Evolutionary conservation across 106 monocot genomes (phyloP), one percentile per base, ranked within the genome.

Genomic region (Allium sativum): DNA sequence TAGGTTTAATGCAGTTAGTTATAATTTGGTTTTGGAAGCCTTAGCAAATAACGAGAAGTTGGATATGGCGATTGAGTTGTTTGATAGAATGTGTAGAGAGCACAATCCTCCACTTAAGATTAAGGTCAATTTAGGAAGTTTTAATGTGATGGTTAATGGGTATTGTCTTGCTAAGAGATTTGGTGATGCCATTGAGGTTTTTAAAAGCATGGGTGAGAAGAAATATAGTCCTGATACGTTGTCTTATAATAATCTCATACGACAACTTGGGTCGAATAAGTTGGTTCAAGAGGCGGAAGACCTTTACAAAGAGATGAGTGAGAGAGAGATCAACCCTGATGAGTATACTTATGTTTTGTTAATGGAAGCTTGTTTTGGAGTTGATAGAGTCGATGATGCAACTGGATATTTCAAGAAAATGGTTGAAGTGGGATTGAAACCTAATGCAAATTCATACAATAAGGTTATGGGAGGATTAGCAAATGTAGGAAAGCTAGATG

Each of bases 71-170:
- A 50, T 82, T 22, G 58, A 42, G 21, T 59, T 91, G 79, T 96
- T 91, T 52, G 74, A 82, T 15, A 72, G 84, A 61, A 96, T 96
- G 87, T 57, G 69, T 62, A 41, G 48, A 6, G 86, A 91, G 73
- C 90, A 96, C 51, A 61, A 82, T 40, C 82, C 90, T 0, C 96
- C 96, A 7, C 73, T 56, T 21, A 87, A 62, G 82, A 70, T 88
- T 13, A 59, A 68, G 0, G 87, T 91, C 58, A 88, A 96, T 58
- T 57, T 96, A n/a, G 91, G 96, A 47, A 87, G 70, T 52, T 96
- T 96, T 64, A 96, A 91, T 74, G 96, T 90, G 59, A 82, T 91
- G 84, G 82, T 84, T 10, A 87, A 96, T 74, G 91, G 79, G 2
- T 91, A 76, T 40, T 91, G 96, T 48, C 61, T 59, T 0, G 75